Conservation (phyloP, 768 basidiomycete species). For the Leccinellum luteum region DNA sequence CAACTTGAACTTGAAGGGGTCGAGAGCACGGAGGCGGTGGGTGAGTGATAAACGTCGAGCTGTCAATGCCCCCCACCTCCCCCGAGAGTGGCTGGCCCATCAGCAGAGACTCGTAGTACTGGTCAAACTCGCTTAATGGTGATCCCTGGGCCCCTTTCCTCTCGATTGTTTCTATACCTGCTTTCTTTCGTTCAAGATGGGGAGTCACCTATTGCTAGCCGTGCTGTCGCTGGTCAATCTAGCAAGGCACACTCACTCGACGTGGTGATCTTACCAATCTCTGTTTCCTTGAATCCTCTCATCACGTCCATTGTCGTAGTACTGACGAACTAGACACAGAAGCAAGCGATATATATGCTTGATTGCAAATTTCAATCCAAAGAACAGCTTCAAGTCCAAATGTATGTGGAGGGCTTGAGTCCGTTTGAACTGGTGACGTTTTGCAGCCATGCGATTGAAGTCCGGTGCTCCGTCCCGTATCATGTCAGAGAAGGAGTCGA, state of each 20-base stretch:
- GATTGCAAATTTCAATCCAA: background rate
- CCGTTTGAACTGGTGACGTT: no score
- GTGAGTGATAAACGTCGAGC: slow-evolving; percentile 68
- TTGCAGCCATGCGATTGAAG: no score
- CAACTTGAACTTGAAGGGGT: no score
- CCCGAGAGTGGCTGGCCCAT: background rate
- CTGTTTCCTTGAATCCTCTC: slow-evolving; percentile 27
- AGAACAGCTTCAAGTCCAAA: background rate
- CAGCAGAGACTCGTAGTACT: background rate
- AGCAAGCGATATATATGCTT: background rate
- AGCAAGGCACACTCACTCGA: slow-evolving; percentile 31
- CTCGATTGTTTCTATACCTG: slow-evolving; percentile 47
- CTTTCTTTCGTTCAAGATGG: slow-evolving; percentile 47
- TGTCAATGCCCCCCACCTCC: slow-evolving; percentile 29
- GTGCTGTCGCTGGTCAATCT: slow-evolving; percentile 4
- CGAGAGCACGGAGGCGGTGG: slow-evolving; percentile 21
- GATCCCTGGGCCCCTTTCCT: slow-evolving; percentile 44
- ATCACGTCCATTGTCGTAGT: slow-evolving; percentile 36
- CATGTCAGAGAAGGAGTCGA: no score
- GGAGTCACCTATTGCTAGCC: slow-evolving; percentile 45
- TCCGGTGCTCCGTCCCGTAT: no score
- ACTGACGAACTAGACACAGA: background rate
- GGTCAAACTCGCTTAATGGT: slow-evolving; percentile 33
- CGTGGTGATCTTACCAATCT: slow-evolving; percentile 31
- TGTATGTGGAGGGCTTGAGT: no score